Evolutionary conservation across 164 flowering plant genomes (phyloP).

Genomic region (Malania oleifera): DNA sequence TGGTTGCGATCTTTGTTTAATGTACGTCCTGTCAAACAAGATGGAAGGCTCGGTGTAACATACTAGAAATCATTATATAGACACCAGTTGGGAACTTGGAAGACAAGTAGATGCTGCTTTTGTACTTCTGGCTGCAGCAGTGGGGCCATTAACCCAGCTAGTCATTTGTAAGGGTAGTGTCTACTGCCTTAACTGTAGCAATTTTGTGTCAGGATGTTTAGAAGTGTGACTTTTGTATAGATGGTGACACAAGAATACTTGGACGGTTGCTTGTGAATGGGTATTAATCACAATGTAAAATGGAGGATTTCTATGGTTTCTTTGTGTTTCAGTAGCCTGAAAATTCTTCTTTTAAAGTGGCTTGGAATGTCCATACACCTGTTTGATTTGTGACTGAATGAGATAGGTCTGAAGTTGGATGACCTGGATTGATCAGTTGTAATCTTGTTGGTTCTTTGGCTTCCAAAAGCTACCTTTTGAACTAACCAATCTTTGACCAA

Average conservation of each 20-base stretch:
- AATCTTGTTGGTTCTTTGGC: slow-evolving; percentile 15
- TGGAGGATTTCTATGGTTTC: slow-evolving; percentile 9
- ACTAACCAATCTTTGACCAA: neutral
- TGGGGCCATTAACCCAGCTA: slow-evolving; percentile 35
- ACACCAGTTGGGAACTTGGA: slow-evolving; percentile 37
- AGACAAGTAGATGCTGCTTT: slow-evolving; percentile 33
- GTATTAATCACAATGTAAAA: slow-evolving; percentile 10
- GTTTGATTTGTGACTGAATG: neutral
- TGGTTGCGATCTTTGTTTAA: slow-evolving; percentile 38
- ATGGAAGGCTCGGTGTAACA: slow-evolving; percentile 46
- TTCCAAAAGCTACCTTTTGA: neutral
- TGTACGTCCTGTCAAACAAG: slow-evolving; percentile 42
- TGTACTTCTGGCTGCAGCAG: slow-evolving; percentile 39
- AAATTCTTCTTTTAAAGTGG: slow-evolving; percentile 8
- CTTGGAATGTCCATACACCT: slow-evolving; percentile 2
- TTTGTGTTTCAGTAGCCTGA: slow-evolving; percentile 7
- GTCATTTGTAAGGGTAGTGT: slow-evolving; percentile 32
- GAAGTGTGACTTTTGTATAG: slow-evolving; percentile 18
- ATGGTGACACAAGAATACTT: slow-evolving; percentile 4
- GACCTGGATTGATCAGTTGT: neutral
- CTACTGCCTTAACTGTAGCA: slow-evolving; percentile 33
- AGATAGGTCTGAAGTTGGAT: slow-evolving; percentile 17
- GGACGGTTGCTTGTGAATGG: slow-evolving; percentile 13
- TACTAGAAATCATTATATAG: slow-evolving; percentile 23
- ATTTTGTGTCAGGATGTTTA: slow-evolving; percentile 30